Evolutionary conservation across 352 stramenopile genomes (phyloP), one percentile per base, ranked within the genome.

Genomic region (Phytophthora brassicae): DNA sequence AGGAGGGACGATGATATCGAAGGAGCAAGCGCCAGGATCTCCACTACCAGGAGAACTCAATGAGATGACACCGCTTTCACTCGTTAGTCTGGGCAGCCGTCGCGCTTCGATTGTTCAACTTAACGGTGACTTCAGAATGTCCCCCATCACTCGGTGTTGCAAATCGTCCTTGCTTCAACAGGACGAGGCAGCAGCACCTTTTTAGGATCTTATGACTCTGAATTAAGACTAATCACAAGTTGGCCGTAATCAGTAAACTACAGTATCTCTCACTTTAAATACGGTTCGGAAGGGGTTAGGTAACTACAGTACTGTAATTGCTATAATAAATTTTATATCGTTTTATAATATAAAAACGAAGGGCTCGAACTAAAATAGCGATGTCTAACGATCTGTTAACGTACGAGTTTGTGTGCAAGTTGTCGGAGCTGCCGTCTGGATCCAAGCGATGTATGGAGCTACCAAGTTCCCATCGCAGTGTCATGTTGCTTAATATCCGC

Each of bases 391-490:
- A 68, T 6, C 60, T 83, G 59, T 74, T 88, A 35, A 56, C 66
- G 38, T 92, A 76, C 63, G 79, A 91, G 67, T 87, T 78, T 62
- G 74, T 89, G 60, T 89, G 82, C 68, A 84, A 79, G 56, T 43
- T 82, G 29, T 72, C 70, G 26, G 84, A 91, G 28, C 60, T 93
- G 26, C 77, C 79, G n/a, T 46, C 66, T 0, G 77, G 80, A 16
- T 59, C 74, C 13, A 82, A 84, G 43, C 73, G 71, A 56, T 93
- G 84, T 49, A 43, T 86, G 24, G 58, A 64, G 60, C 62, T 93
- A 48, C 84, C 78, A 53, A 81, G 71, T 16, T 88, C 82, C 1
- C 57, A 88, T 36, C 84, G 84, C 50, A 88, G 81, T 55, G 76
- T 93, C 44, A 85, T 93, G 74, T 59, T 93, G 31, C 47, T 91